Percentiles rank a stretch among this genome's conserved stretches.
Conservation (phyloP, 2,329 filamentous ascomycete species). For the Chalaropsis thielavioides region DNA sequence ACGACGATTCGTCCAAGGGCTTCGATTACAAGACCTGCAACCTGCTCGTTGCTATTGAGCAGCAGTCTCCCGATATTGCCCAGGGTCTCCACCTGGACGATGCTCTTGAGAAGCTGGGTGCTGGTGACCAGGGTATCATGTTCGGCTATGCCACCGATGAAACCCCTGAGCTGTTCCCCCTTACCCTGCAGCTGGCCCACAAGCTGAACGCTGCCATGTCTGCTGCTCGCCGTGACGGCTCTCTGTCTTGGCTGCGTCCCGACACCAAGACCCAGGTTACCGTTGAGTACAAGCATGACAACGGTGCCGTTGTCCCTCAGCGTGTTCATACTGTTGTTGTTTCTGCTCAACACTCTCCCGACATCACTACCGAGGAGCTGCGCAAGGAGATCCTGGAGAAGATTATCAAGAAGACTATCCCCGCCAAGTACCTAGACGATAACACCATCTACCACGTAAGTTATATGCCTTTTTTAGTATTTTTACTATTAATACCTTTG, state of each 20-base stretch:
- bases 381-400: slow-evolving; percentile 93
- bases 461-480: slow-evolving; percentile 20
- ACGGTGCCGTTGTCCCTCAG: slow-evolving; percentile 79
- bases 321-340: slow-evolving; percentile 95
- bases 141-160: slow-evolving; percentile 99
- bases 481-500: background rate
- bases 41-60: slow-evolving; percentile 95
- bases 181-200: slow-evolving; percentile 89
- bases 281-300: slow-evolving; percentile 94
- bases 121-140: slow-evolving; percentile 99
- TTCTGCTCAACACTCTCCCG: slow-evolving; percentile 81
- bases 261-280: slow-evolving; percentile 99
- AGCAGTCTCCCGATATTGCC: slow-evolving; percentile 97
- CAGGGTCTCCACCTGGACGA: slow-evolving; percentile 98
- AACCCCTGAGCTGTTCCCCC: slow-evolving; percentile 89
- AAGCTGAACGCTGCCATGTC: slow-evolving; percentile 95
- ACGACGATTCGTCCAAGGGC: slow-evolving; percentile 91
- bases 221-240: slow-evolving; percentile 71
- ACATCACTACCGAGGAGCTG: slow-evolving; percentile 80
- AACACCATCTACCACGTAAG: slow-evolving; percentile 87
- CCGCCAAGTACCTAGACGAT: slow-evolving; percentile 79
- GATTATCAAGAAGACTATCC: slow-evolving; percentile 92
- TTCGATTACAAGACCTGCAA: slow-evolving; percentile 99
- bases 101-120: slow-evolving; percentile 92
- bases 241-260: slow-evolving; percentile 83